These are phyloP conservation scores for Cutaneotrichosporon sp. DNA, from an alignment of 1,284 basidiomycete species.

Conservation along the genomic window DNA sequence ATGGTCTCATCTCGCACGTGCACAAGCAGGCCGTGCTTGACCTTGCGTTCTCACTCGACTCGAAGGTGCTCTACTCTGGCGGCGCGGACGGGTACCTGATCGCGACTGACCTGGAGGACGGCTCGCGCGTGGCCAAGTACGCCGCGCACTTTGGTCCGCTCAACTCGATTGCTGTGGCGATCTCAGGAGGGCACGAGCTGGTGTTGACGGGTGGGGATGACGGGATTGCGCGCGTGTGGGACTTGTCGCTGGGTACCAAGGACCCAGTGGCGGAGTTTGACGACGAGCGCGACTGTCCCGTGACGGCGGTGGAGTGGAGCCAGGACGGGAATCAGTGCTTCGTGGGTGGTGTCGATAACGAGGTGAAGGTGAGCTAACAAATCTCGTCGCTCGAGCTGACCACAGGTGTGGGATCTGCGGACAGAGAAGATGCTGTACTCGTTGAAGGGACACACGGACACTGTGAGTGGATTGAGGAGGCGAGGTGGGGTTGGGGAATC, in stretches of 20 bases:
- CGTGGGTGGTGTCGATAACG: conserved; percentile 87
- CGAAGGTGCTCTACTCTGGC: conserved; percentile 50
- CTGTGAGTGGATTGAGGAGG: conserved; percentile 56
- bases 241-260: conserved; percentile 72
- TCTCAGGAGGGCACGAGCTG: conserved; percentile 69
- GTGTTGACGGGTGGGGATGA: conserved; percentile 84
- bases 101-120: conserved; percentile 48
- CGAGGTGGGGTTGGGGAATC: neutral
- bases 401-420: conserved; percentile 78
- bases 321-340: conserved; percentile 81
- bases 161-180: conserved; percentile 81
- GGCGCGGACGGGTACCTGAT: conserved; percentile 50
- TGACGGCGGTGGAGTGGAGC: conserved; percentile 89
- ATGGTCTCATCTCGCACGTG: conserved; percentile 50
- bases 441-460: conserved; percentile 79
- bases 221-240: conserved; percentile 83
- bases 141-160: conserved; percentile 79
- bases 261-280: conserved; percentile 74
- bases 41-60: conserved; percentile 51
- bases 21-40: conserved; percentile 54
- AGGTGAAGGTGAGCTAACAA: conserved; percentile 71
- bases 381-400: neutral
- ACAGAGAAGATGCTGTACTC: conserved; percentile 73
- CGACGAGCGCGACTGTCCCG: conserved; percentile 69
- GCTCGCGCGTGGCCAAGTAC: conserved; percentile 45